Evolutionary conservation across 331 rosid genomes (phyloP).

Genomic region (Acacia concinna): DNA sequence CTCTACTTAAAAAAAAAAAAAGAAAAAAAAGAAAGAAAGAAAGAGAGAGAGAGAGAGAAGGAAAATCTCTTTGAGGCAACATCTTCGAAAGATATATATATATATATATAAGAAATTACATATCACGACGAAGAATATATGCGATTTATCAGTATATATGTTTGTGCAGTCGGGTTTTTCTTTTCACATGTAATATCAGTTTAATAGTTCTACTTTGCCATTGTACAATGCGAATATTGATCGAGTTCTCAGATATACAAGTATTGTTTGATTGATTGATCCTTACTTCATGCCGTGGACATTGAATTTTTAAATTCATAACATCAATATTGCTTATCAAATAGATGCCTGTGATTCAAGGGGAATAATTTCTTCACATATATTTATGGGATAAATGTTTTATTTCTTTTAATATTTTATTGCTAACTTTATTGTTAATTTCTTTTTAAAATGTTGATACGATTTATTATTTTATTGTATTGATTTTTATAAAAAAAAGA

Average conservation of each 20-base stretch:
- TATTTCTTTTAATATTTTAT: neutral
- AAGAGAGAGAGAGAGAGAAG: too few species aligned
- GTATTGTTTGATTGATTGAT: slow-evolving; percentile 1
- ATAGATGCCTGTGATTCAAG: neutral
- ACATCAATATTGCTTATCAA: neutral
- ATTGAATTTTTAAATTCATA: neutral
- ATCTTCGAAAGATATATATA: neutral
- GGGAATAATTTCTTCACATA: neutral
- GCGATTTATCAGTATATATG: neutral
- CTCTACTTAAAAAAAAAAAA: neutral
- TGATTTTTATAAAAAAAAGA: too few species aligned
- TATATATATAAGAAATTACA: neutral
- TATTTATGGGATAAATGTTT: neutral
- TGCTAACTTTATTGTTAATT: neutral
- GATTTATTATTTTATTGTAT: neutral
- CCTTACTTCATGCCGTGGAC: neutral
- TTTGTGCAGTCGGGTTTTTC: neutral
- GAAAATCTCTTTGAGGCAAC: neutral
- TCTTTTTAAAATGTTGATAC: neutral
- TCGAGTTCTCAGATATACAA: neutral
- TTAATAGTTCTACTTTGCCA: neutral
- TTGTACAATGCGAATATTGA: neutral
- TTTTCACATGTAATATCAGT: neutral
- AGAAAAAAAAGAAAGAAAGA: too few species aligned
- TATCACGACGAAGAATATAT: slow-evolving; percentile 9